Percentiles rank a stretch among this genome's conserved stretches.
phyloP scores from a whole-genome alignment of 192 early-diverging fungal genomes.

The Coemansia sp. region DNA sequence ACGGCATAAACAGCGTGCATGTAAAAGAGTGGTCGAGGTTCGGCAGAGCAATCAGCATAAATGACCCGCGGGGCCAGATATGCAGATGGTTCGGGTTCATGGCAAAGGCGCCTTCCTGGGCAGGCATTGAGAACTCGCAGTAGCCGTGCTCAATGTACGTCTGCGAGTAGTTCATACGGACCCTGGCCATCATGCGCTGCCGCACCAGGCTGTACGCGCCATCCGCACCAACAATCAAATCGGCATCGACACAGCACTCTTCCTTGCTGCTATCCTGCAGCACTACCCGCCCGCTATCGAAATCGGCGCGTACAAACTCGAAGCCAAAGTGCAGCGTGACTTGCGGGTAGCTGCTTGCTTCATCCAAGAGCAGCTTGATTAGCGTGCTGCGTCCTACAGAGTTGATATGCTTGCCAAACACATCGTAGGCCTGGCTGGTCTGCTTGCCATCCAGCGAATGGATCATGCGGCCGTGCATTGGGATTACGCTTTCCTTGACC shows the following conservation, averaged over 20 bases:
- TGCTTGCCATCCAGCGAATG: constrained; percentile 71
- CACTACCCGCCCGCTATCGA: constrained; percentile 61
- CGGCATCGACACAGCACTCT: constrained; percentile 46
- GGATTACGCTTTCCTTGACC: constrained; percentile 70
- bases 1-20: constrained; percentile 96
- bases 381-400: constrained; percentile 83
- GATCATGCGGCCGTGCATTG: constrained; percentile 93
- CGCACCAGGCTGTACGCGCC: constrained; percentile 82
- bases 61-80: constrained; percentile 95
- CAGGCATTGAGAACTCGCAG: constrained; percentile 86
- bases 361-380: constrained; percentile 76
- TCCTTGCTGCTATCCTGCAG: constrained; percentile 41
- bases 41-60: constrained; percentile 97
- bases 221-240: constrained; percentile 87
- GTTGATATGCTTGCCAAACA: constrained; percentile 91
- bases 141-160: constrained; percentile 89
- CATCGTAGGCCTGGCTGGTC: constrained; percentile 79
- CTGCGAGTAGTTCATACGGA: constrained; percentile 82
- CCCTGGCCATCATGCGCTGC: constrained; percentile 73
- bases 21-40: constrained; percentile 94
- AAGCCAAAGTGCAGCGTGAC: constrained; percentile 78
- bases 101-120: constrained; percentile 66
- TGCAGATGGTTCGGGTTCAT: constrained; percentile 92
- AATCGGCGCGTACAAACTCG: constrained; percentile 64
- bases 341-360: constrained; percentile 63